Evolutionary conservation across 176 grass and related monocot species (phyloP).

Genomic region (Tuctoria greenei): DNA sequence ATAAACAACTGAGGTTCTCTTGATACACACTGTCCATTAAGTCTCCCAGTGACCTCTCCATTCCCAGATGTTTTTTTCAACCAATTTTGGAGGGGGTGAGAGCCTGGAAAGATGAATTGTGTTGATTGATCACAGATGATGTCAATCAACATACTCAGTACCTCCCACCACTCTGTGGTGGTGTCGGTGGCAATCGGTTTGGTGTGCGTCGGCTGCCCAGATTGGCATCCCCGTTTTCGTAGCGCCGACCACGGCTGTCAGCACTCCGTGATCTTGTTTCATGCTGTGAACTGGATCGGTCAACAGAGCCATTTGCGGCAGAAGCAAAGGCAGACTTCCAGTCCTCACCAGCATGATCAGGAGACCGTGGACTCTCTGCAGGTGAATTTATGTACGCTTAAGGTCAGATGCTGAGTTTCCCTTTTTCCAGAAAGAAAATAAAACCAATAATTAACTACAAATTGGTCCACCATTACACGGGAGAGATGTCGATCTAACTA

Average conservation of each 20-base stretch:
- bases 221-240: conserved; percentile 81
- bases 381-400: conserved; percentile 33
- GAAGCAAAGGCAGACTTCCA: conserved; percentile 90
- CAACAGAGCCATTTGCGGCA: conserved; percentile 58
- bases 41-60: conserved; percentile 7
- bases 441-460: conserved; percentile 27
- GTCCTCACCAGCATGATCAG: conserved; percentile 67
- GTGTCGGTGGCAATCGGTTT: conserved; percentile 78
- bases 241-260: conserved; percentile 52
- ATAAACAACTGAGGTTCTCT: conserved; percentile 57
- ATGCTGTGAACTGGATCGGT: conserved; percentile 44
- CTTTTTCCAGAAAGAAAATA: conserved; percentile 20
- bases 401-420: conserved; percentile 16
- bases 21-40: conserved; percentile 43
- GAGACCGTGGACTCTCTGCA: conserved; percentile 63
- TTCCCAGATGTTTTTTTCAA: conserved; percentile 23
- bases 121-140: conserved; percentile 21
- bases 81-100: conserved; percentile 4
- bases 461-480: conserved; percentile 13
- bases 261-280: conserved; percentile 83
- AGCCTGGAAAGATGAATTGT: conserved; percentile 29
- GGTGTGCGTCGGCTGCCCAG: conserved; percentile 71
- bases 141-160: conserved; percentile 46
- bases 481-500: neutral
- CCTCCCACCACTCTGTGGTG: conserved; percentile 48